These are phyloP conservation scores for Monosporozyma servazzii DNA, from an alignment of 805 yeast genomes.

Conservation along the genomic window DNA sequence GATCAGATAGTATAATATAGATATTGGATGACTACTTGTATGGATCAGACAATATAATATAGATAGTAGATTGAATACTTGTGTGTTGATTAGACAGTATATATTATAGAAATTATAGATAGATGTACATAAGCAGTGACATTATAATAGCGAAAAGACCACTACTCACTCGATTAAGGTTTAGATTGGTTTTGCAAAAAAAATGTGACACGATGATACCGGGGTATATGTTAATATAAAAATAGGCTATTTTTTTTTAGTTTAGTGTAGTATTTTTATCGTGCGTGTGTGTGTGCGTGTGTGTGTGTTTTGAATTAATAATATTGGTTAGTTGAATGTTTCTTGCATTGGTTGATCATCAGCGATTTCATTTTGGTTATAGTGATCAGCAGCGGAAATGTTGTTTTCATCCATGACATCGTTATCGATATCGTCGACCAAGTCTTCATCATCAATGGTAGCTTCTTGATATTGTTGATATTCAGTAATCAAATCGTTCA, in stretches of 20 bases:
- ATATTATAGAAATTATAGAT: background rate
- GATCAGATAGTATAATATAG: no score
- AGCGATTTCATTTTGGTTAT: conserved; percentile 2
- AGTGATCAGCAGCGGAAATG: background rate
- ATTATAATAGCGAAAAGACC: background rate
- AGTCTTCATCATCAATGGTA: conserved; percentile 63
- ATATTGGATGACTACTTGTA: no score
- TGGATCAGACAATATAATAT: no score
- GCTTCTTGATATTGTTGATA: conserved; percentile 90
- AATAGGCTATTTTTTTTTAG: background rate
- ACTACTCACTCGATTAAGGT: background rate
- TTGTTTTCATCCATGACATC: background rate
- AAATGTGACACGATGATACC: background rate
- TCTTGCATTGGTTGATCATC: conserved; percentile 34
- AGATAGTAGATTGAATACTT: background rate
- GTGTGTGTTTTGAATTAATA: background rate
- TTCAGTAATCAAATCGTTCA: conserved; percentile 82
- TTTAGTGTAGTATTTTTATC: no score
- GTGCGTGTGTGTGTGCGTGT: no score
- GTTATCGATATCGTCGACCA: conserved; percentile 33
- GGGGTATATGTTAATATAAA: background rate
- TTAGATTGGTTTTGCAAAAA: background rate
- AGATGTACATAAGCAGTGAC: background rate
- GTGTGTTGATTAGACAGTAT: background rate
- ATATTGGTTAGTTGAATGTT: conserved; percentile 3